These are phyloP conservation scores for Didymella exigua DNA, from an alignment of 2,329 filamentous ascomycete genomes.

Conservation along the genomic window DNA sequence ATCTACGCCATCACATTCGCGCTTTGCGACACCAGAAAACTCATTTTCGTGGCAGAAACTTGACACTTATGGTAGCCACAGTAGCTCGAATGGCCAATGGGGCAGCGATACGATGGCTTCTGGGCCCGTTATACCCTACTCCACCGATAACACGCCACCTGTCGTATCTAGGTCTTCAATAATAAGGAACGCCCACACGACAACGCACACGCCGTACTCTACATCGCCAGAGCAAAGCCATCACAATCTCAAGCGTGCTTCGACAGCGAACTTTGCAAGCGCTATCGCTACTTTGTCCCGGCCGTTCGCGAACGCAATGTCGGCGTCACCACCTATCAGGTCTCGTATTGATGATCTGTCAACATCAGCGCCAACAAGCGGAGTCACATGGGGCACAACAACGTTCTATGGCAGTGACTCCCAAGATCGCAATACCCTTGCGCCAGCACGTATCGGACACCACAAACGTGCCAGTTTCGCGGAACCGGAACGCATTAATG, in stretches of 20 bases:
- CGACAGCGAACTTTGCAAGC: constrained; percentile 47
- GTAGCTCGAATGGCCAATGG: constrained; percentile 59
- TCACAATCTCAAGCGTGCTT: constrained; percentile 37
- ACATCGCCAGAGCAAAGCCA: constrained; percentile 51
- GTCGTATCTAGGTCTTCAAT: constrained; percentile 49
- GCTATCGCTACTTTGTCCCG: constrained; percentile 49
- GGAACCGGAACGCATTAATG: constrained; percentile 37
- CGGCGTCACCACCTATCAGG: constrained; percentile 47
- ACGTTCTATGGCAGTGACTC: constrained; percentile 48
- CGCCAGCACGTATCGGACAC: constrained; percentile 42
- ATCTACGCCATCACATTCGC: constrained; percentile 40
- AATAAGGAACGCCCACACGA: constrained; percentile 41
- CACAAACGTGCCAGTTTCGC: constrained; percentile 48
- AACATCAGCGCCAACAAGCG: constrained; percentile 49
- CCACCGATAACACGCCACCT: constrained; percentile 60
- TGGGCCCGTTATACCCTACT: constrained; percentile 58
- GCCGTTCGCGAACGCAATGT: constrained; percentile 47
- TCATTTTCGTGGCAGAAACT: constrained; percentile 43
- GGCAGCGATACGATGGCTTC: constrained; percentile 48
- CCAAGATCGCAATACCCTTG: constrained; percentile 34
- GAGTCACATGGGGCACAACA: constrained; percentile 56
- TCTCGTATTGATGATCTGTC: constrained; percentile 48
- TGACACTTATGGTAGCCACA: constrained; percentile 55
- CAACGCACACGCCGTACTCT: constrained; percentile 49
- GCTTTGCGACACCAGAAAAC: constrained; percentile 37